Conservation (phyloP, 306 rosid genomes). For the Rosa rugosa region DNA sequence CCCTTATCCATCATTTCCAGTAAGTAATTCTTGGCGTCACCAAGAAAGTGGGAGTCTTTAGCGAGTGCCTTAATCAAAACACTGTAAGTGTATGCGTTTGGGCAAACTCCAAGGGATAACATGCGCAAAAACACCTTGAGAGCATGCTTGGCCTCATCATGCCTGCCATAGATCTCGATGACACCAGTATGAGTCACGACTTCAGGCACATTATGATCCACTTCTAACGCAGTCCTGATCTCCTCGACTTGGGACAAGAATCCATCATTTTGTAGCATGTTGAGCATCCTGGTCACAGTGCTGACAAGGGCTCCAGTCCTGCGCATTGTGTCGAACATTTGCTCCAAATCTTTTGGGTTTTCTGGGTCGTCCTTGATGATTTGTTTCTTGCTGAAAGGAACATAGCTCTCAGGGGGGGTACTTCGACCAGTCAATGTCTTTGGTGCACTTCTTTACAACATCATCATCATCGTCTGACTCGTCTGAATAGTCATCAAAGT, state of each 20-base stretch:
- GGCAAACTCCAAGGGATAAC: constrained; percentile 50
- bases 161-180: constrained; percentile 59
- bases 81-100: constrained; percentile 68
- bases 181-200: constrained; percentile 71
- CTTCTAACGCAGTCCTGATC: constrained; percentile 51
- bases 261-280: constrained; percentile 71
- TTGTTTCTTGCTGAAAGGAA: not conserved
- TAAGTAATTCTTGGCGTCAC: constrained; percentile 48
- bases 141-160: constrained; percentile 50
- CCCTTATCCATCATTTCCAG: constrained; percentile 69
- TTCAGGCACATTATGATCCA: constrained; percentile 48
- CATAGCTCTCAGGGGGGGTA: no score
- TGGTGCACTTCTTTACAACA: not conserved
- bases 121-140: constrained; percentile 61
- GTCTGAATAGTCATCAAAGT: not conserved
- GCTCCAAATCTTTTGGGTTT: constrained; percentile 67
- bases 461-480: not conserved
- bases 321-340: constrained; percentile 54
- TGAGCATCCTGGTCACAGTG: constrained; percentile 75
- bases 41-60: constrained; percentile 24
- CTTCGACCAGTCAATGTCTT: not conserved
- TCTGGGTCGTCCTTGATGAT: constrained; percentile 18
- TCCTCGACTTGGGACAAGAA: constrained; percentile 68
- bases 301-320: constrained; percentile 44
- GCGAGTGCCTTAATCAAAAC: constrained; percentile 58